Conservation (phyloP, 352 stramenopile species). For the Globisporangium rhizosaccharum region DNA sequence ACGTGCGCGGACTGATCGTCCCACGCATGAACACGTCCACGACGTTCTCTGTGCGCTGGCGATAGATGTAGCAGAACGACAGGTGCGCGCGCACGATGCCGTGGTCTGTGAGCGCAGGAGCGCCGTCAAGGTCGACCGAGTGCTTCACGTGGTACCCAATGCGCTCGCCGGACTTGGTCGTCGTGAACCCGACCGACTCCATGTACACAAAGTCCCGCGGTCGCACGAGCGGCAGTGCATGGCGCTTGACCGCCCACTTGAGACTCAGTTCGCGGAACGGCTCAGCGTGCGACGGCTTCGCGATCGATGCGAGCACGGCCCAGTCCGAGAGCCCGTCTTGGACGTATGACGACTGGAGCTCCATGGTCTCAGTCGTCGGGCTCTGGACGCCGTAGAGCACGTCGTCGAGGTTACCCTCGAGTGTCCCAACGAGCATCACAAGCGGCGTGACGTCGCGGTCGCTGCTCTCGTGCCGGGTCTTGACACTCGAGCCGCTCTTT, state of each 20-base stretch:
- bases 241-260: slow-evolving; percentile 53
- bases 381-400: slow-evolving; percentile 10
- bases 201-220: slow-evolving; percentile 61
- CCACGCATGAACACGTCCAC: slow-evolving; percentile 42
- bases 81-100: slow-evolving; percentile 45
- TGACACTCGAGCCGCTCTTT: slow-evolving; percentile 11
- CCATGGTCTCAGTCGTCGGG: slow-evolving; percentile 38
- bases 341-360: slow-evolving; percentile 49
- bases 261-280: slow-evolving; percentile 43
- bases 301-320: slow-evolving; percentile 34
- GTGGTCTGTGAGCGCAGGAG: slow-evolving; percentile 22
- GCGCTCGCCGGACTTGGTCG: slow-evolving; percentile 30
- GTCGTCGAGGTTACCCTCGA: slow-evolving; percentile 16
- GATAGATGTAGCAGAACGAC: slow-evolving; percentile 46
- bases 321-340: slow-evolving; percentile 45
- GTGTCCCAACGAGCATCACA: slow-evolving; percentile 13
- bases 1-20: slow-evolving; percentile 34
- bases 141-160: slow-evolving; percentile 65
- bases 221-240: slow-evolving; percentile 35
- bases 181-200: slow-evolving; percentile 41
- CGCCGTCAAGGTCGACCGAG: slow-evolving; percentile 51
- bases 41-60: slow-evolving; percentile 36
- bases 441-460: slow-evolving; percentile 5
- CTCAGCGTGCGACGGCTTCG: slow-evolving; percentile 27
- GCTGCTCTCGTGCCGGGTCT: slow-evolving; percentile 2